Percentiles rank a stretch among this genome's conserved stretches.
These are phyloP conservation scores for Oryza longistaminata DNA, from an alignment of 176 grass and related monocot species.

Conservation along the genomic window DNA sequence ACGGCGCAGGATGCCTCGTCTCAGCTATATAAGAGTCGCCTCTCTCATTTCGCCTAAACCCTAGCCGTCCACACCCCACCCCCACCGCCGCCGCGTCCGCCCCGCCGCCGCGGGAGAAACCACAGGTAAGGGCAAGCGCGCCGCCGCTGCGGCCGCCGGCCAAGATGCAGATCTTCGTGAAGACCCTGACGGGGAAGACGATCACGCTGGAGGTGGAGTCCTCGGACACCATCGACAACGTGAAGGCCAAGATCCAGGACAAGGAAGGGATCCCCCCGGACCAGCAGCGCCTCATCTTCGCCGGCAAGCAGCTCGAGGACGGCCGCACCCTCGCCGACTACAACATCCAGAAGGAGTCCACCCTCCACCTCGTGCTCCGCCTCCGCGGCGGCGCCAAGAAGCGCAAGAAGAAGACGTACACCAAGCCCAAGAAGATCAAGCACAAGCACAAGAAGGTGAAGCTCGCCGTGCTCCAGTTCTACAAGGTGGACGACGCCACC, in stretches of 20 bases:
- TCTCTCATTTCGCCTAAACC: too few relatives aligned
- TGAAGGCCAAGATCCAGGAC: slow-evolving; percentile 90
- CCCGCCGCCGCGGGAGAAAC: too few relatives aligned
- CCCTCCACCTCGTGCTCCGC: slow-evolving; percentile 74
- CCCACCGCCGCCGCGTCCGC: too few relatives aligned
- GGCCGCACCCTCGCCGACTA: slow-evolving; percentile 85
- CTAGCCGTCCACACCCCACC: too few relatives aligned
- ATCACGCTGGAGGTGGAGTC: slow-evolving; percentile 96
- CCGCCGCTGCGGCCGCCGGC: too few relatives aligned
- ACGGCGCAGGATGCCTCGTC: too few relatives aligned
- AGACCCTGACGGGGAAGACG: slow-evolving; percentile 97
- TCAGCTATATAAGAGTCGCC: too few relatives aligned
- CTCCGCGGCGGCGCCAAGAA: slow-evolving; percentile 81
- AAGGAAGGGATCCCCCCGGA: slow-evolving; percentile 87
- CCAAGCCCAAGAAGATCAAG: slow-evolving; percentile 83
- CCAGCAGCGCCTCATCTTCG: slow-evolving; percentile 88
- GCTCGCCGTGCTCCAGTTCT: slow-evolving; percentile 76
- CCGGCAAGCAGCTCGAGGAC: slow-evolving; percentile 84
- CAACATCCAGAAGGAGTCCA: slow-evolving; percentile 94
- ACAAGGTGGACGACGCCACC: slow-evolving; percentile 71
- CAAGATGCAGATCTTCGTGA: slow-evolving; percentile 91
- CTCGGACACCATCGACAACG: slow-evolving; percentile 86
- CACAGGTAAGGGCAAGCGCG: too few relatives aligned
- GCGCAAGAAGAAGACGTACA: slow-evolving; percentile 91
- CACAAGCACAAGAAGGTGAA: slow-evolving; percentile 90